Evolutionary conservation across 2,329 filamentous ascomycete species (phyloP).

Genomic region (Penicillium sp.): DNA sequence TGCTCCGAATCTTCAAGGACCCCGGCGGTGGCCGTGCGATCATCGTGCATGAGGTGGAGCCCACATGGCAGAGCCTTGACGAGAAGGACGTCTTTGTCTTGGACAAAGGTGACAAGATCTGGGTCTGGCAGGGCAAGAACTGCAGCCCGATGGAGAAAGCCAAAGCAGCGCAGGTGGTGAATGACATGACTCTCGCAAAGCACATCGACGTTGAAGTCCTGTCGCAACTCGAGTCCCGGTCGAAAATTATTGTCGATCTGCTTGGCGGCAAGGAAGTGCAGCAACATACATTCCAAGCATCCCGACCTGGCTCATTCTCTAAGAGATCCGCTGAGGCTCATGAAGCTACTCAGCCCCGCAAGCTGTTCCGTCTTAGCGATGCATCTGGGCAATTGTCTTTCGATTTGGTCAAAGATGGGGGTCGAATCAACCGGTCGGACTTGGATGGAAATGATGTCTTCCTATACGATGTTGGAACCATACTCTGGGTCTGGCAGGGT

Average conservation of each 20-base stretch:
- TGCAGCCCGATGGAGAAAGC: conserved; percentile 70
- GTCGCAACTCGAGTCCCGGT: conserved; percentile 56
- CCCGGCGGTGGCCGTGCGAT: conserved; percentile 52
- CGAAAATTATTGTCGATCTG: conserved; percentile 57
- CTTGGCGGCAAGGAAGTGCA: conserved; percentile 53
- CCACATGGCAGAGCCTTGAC: conserved; percentile 63
- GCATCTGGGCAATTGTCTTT: conserved; percentile 60
- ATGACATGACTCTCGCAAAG: conserved; percentile 59
- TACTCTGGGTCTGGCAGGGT: conserved; percentile 69
- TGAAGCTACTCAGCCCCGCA: conserved; percentile 35
- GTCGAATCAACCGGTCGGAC: conserved; percentile 49
- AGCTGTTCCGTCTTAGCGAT: conserved; percentile 65
- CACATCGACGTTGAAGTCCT: conserved; percentile 66
- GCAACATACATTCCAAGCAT: conserved; percentile 44
- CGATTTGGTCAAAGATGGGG: conserved; percentile 59
- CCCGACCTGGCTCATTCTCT: conserved; percentile 37
- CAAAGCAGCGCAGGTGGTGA: conserved; percentile 67
- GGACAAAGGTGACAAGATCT: conserved; percentile 65
- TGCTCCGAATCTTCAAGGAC: conserved; percentile 66
- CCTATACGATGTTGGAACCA: conserved; percentile 58
- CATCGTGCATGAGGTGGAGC: conserved; percentile 65
- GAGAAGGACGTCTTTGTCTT: conserved; percentile 68
- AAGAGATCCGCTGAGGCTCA: conserved; percentile 21
- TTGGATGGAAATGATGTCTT: conserved; percentile 64
- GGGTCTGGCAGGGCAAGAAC: conserved; percentile 67